Conservation (phyloP, 768 basidiomycete species). For the Strobilomyces confusus region DNA sequence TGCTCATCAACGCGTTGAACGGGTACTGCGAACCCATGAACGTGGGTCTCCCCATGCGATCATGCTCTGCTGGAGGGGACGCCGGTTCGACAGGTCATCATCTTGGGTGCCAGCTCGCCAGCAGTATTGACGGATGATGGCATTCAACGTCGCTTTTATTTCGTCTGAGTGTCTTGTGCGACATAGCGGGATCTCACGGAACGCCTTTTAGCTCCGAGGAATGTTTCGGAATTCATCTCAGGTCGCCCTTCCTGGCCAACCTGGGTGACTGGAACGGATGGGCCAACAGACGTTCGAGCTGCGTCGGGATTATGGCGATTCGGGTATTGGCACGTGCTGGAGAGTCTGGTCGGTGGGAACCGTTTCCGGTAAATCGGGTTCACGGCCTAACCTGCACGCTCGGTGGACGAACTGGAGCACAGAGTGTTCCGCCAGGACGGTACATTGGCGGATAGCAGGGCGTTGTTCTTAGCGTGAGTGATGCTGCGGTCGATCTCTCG, state of each 20-base stretch:
- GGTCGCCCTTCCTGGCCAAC: conserved; percentile 38
- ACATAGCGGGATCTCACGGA: background rate
- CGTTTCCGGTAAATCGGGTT: conserved; percentile 39
- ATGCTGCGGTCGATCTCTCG: background rate
- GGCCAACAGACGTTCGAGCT: conserved; percentile 43
- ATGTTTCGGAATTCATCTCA: conserved; percentile 36
- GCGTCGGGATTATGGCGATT: conserved; percentile 39
- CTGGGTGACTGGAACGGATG: conserved; percentile 46
- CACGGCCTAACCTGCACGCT: background rate
- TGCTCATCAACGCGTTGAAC: conserved; percentile 36
- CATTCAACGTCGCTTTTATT: conserved; percentile 41
- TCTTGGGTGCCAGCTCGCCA: conserved; percentile 60
- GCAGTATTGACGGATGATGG: conserved; percentile 53
- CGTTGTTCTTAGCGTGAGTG: conserved; percentile 57
- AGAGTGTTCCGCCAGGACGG: conserved; percentile 60
- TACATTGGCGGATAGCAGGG: conserved; percentile 41
- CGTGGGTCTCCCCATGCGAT: conserved; percentile 23
- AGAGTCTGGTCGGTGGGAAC: conserved; percentile 43
- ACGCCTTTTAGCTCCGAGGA: conserved; percentile 34
- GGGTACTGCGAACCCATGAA: conserved; percentile 45
- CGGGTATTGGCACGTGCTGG: conserved; percentile 42
- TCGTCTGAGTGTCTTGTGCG: background rate
- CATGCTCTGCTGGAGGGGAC: background rate
- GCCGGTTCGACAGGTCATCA: conserved; percentile 45
- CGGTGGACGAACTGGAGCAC: background rate